Conservation (phyloP, 2,329 filamentous ascomycete species). For the Alternaria rosae region DNA sequence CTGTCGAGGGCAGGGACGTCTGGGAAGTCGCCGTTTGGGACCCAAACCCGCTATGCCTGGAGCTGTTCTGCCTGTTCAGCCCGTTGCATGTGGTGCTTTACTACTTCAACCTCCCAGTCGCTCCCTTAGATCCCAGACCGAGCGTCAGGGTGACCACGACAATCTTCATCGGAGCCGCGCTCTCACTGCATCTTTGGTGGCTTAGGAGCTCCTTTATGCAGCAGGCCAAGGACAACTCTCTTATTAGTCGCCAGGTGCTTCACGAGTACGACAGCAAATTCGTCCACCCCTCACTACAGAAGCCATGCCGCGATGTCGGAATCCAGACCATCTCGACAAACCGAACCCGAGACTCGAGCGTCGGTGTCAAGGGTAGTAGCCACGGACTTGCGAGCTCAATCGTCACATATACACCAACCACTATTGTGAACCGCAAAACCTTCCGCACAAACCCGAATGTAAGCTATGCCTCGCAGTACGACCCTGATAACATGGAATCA, state of each 20-base stretch:
- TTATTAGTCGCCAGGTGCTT: slow-evolving; percentile 91
- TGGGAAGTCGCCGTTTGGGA: slow-evolving; percentile 97
- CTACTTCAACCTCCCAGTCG: slow-evolving; percentile 83
- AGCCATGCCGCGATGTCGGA: slow-evolving; percentile 76
- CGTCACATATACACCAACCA: slow-evolving; percentile 68
- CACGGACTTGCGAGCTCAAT: slow-evolving; percentile 59
- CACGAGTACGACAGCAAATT: slow-evolving; percentile 97
- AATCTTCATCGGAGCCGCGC: slow-evolving; percentile 74
- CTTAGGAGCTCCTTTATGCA: slow-evolving; percentile 79
- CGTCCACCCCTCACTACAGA: slow-evolving; percentile 88
- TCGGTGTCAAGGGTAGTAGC: slow-evolving; percentile 51
- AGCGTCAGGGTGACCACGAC: slow-evolving; percentile 87
- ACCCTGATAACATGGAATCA: slow-evolving; percentile 65
- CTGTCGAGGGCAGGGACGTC: slow-evolving; percentile 82
- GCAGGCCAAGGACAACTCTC: slow-evolving; percentile 81
- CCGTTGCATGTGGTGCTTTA: slow-evolving; percentile 93
- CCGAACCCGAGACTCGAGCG: slow-evolving; percentile 44
- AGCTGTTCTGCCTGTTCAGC: slow-evolving; percentile 88
- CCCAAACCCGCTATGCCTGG: slow-evolving; percentile 81
- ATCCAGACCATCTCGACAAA: slow-evolving; percentile 70
- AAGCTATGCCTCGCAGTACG: slow-evolving; percentile 75
- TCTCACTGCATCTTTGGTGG: slow-evolving; percentile 79
- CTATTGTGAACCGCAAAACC: slow-evolving; percentile 71
- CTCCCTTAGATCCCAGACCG: slow-evolving; percentile 76
- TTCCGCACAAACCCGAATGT: slow-evolving; percentile 86